Evolutionary conservation across 495 filamentous ascomycete species (phyloP).

Genomic region (Aspergillus wentii): DNA sequence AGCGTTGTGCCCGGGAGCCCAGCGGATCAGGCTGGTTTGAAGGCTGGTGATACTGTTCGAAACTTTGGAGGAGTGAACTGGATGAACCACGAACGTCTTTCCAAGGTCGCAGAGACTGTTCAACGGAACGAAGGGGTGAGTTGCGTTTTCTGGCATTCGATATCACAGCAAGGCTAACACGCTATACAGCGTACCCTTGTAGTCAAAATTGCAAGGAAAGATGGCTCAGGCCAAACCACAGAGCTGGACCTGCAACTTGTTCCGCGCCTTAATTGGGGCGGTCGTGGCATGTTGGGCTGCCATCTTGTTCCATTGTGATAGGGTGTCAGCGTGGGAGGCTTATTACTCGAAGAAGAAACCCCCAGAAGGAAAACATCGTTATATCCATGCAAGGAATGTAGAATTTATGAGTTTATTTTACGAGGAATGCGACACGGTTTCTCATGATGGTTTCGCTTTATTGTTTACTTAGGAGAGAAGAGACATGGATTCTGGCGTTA

Average conservation of each 20-base stretch:
- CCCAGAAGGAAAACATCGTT: background rate
- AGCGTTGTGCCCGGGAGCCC: conserved; percentile 74
- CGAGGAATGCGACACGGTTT: conserved; percentile 15
- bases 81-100: conserved; percentile 79
- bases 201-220: conserved; percentile 62
- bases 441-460: conserved; percentile 6
- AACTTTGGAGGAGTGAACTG: conserved; percentile 78
- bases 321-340: no score
- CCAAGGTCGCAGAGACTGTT: conserved; percentile 78
- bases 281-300: conserved; percentile 81
- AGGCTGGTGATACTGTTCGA: conserved; percentile 74
- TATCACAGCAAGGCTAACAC: conserved; percentile 5
- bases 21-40: conserved; percentile 77
- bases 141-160: background rate
- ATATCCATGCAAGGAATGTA: background rate
- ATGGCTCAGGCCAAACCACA: conserved; percentile 34
- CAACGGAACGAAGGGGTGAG: conserved; percentile 87
- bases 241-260: conserved; percentile 66
- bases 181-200: conserved; percentile 52
- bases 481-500: conserved; percentile 1
- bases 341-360: background rate
- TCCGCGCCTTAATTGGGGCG: conserved; percentile 80
- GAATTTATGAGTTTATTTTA: background rate
- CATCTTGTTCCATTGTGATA: conserved; percentile 70
- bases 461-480: conserved; percentile 3